These are phyloP conservation scores for Malus sieversii DNA, from an alignment of 306 rosid genomes.

Conservation along the genomic window DNA sequence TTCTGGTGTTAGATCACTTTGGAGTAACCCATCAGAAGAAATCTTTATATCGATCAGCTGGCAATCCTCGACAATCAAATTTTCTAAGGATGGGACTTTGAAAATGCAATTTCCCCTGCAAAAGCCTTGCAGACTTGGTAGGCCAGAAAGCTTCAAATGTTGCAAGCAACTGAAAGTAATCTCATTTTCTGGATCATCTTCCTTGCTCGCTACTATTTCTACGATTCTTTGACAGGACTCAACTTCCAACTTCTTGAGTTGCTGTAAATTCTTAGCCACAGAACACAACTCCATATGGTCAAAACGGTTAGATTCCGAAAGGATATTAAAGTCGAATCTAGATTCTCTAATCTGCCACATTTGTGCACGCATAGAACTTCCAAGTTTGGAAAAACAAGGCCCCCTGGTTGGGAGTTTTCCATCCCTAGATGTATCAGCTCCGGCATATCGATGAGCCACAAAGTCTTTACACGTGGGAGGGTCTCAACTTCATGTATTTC, in stretches of 20 bases:
- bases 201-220: not conserved
- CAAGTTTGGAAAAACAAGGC: not conserved
- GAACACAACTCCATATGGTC: accelerated
- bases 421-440: not conserved
- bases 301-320: too few species aligned
- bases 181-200: not conserved
- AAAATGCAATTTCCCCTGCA: not conserved
- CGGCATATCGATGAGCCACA: accelerated
- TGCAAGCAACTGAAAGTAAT: not conserved
- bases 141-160: not conserved
- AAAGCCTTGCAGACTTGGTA: not conserved
- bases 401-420: not conserved
- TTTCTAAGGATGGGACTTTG: not conserved
- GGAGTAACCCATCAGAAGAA: not conserved
- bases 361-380: too few species aligned
- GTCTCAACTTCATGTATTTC: not conserved
- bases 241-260: not conserved
- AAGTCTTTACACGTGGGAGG: not conserved
- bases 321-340: too few species aligned
- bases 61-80: not conserved
- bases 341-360: too few species aligned
- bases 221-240: accelerated
- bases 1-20: too few species aligned
- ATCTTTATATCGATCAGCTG: not conserved
- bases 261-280: not conserved